Base-by-base conservation (phyloP, 176 grass and related monocot genomes). In the Hsuehochloa calcarea region DNA sequence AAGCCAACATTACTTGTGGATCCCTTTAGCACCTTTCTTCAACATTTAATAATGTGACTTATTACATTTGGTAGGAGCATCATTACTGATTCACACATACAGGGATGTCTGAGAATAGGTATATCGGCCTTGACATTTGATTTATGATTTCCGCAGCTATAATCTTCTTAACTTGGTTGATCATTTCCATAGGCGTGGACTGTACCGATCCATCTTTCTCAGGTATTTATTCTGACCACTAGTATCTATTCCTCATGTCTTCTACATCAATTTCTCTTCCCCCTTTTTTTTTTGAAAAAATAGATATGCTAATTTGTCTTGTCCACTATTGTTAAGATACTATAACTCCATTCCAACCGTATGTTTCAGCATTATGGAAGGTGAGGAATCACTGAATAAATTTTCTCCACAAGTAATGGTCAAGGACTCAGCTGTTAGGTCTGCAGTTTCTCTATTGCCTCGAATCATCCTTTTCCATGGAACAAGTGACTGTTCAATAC, bases 301-400 rank as follows among this genome's bases (percentile, higher is more conserved):
- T 58, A 76, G 3, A 26, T 79, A 51, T 88, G 67, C 35, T 41
- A 29, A 60, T 82, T 75, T 68, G 65, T 79, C 43, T 66, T 77
- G 31, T 68, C 22, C 1, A 4, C 55, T 80, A 20, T 71, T 70
- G 19, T 47, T 52, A 76, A 25, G 5, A n/a, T 74, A 52, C 68
- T 66, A 43, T 86, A 68, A 59, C 40, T 52, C 19, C n/a, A 58
- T 74, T 81, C 26, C 46, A 14, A 68, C 50, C 41, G 46, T 90
- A 63, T 84, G 37, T 89, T 86, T 62, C 85, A 98, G 96, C 86
- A 93, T 98, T 83, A 98, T 98, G 96, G 93, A 98, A 90, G 96
- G 96, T 31, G 87, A 95, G 82, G 86, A 92, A 83, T 93, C 91
- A 20, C 86, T 98, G 20, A 25, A 15, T 31, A 89, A 75, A 75